Evolutionary conservation across 1,284 basidiomycete species (phyloP).

Genomic region (Malassezia slooffiae): DNA sequence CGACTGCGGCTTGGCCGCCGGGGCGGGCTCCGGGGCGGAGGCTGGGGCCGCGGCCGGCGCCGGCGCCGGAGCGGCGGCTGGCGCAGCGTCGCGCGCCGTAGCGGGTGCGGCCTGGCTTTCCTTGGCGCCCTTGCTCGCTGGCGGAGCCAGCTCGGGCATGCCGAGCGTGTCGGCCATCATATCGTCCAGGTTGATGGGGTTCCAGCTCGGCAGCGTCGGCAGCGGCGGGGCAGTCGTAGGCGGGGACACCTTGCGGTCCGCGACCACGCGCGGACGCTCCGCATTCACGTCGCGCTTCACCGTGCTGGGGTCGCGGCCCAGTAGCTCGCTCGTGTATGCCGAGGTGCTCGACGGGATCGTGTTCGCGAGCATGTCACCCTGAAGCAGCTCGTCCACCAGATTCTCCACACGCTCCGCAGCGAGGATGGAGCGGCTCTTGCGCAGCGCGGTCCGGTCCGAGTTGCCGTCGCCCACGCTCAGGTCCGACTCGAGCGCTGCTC

Average conservation of each 20-base stretch:
- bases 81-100: too few species aligned
- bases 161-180: background rate
- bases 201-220: slow-evolving; percentile 38
- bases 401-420: slow-evolving; percentile 9
- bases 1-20: background rate
- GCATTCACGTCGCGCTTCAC: slow-evolving; percentile 2
- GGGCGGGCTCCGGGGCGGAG: background rate
- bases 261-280: background rate
- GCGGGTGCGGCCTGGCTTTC: too few species aligned
- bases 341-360: slow-evolving; percentile 11
- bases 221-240: slow-evolving; percentile 8
- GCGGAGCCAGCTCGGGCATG: too few species aligned
- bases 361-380: slow-evolving; percentile 29
- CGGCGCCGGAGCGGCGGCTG: slow-evolving; percentile 7
- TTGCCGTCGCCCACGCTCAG: too few species aligned
- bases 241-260: background rate
- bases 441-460: too few species aligned
- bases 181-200: slow-evolving; percentile 26
- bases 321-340: slow-evolving; percentile 1
- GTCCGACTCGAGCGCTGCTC: too few species aligned
- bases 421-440: background rate
- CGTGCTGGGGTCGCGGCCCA: background rate
- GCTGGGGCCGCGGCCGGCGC: background rate
- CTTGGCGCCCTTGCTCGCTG: too few species aligned
- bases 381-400: slow-evolving; percentile 37